Evolutionary conservation across 1,284 basidiomycete genomes (phyloP).

Genomic region (Ganoderma sinense): DNA sequence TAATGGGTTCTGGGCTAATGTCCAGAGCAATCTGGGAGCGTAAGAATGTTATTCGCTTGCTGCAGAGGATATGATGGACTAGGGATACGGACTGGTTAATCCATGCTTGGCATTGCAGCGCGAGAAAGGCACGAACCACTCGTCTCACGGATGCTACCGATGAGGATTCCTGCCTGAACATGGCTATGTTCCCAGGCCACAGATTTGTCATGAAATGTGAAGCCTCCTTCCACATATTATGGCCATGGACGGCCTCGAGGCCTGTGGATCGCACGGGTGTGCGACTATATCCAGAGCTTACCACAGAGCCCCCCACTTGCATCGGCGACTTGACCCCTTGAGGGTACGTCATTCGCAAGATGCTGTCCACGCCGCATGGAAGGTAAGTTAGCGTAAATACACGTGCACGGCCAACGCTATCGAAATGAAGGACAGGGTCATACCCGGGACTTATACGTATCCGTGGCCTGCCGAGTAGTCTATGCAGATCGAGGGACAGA

Average conservation of each 20-base stretch:
- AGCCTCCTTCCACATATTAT: neutral
- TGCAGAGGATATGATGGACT: neutral
- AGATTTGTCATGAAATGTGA: constrained; percentile 1
- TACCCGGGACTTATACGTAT: neutral
- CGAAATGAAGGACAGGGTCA: neutral
- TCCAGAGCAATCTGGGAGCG: neutral
- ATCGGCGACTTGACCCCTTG: neutral
- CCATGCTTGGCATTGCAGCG: neutral
- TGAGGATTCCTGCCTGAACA: neutral
- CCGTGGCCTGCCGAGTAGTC: neutral
- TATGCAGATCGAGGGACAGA: constrained; percentile 4
- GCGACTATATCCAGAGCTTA: constrained; percentile 15
- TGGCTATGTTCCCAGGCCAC: neutral
- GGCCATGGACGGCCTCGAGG: constrained; percentile 25
- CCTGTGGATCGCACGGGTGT: constrained; percentile 27
- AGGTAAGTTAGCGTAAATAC: constrained; percentile 5
- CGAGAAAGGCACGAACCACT: constrained; percentile 8
- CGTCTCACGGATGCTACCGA: constrained; percentile 2
- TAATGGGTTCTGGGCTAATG: neutral
- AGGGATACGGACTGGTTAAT: constrained; percentile 9
- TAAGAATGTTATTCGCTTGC: neutral
- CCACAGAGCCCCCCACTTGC: neutral
- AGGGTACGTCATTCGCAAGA: neutral
- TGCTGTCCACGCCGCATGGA: neutral
- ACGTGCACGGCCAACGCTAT: constrained; percentile 1